Evolutionary conservation across 352 stramenopile species (phyloP), one percentile per base, ranked within the genome.

Genomic region (Globisporangium okanoganense): DNA sequence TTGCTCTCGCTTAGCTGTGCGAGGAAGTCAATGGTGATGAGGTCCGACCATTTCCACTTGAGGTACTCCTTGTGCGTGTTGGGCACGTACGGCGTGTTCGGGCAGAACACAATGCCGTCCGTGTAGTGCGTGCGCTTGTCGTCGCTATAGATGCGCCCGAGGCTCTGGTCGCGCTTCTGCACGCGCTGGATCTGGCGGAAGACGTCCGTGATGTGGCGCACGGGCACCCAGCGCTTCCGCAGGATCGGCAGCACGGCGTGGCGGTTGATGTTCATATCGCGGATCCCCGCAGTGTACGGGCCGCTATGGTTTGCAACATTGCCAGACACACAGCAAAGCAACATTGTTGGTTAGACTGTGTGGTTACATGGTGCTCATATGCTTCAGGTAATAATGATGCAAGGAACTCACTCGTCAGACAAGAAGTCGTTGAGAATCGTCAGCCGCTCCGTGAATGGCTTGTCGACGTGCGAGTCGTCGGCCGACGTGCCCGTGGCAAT

Each of bases 21-120:
- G 58, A 90, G 56, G 56, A 97, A 92, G 64, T 97, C 89, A 31
- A 97, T 77, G 20, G 87, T 96, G 64, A 95, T 95, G 53, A 96
- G 69, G 68, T 97, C 89, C 38, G 81, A 79, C 87, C 87, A 97
- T 69, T 97, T 97, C 89, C 89, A 97, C 73, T 97, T 97, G 57
- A 97, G 73, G 60, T 95, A 95, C 56, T 95, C 85, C 63, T 87
- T 85, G 76, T 94, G 79, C 38, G 85, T 92, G 72, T 92, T 92
- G 24, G 76, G 71, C 53, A 92, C 70, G 63, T 94, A 94, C 61
- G 83, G 87, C 35, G 87, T 89, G 58, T 92, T 90, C 22, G 89
- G 89, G 56, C 89, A 95, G 55, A 97, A 96, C 25, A 97, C 79
- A 20, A 97, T 84, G 38, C 89, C 89, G 62, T 97, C 89, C 35